Conservation (phyloP, 306 rosid genomes). For the Rosa chinensis region DNA sequence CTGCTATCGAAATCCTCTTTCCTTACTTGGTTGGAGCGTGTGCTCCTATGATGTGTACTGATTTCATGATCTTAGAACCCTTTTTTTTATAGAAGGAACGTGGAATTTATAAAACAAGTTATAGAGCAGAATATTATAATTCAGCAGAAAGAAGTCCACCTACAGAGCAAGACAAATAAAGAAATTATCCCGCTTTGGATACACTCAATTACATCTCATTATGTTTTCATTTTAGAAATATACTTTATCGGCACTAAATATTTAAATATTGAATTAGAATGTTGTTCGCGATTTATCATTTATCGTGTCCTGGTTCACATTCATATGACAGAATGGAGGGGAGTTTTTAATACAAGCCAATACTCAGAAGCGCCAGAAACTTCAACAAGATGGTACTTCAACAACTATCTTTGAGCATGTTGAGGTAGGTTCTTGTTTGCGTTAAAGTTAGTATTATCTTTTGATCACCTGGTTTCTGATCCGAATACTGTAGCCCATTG, state of each 20-base stretch:
- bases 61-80: neutral
- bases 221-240: neutral
- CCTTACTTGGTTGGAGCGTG: neutral
- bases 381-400: conserved; percentile 45
- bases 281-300: neutral
- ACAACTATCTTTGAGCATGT: conserved; percentile 46
- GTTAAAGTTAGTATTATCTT: conserved; percentile 10
- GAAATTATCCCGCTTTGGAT: neutral
- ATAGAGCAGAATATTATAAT: neutral
- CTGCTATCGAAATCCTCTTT: neutral
- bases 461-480: conserved; percentile 15
- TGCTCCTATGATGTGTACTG: neutral
- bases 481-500: neutral
- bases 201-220: neutral
- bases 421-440: conserved; percentile 63
- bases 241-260: neutral
- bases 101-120: neutral
- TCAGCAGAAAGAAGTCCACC: neutral
- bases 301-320: neutral
- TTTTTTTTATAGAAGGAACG: neutral
- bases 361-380: conserved; percentile 75
- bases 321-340: conserved; percentile 47
- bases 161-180: neutral
- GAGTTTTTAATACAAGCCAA: conserved; percentile 92
- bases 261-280: neutral